Evolutionary conservation across 441 rosid species (phyloP).

Genomic region (Rhodomyrtus psidioides): DNA sequence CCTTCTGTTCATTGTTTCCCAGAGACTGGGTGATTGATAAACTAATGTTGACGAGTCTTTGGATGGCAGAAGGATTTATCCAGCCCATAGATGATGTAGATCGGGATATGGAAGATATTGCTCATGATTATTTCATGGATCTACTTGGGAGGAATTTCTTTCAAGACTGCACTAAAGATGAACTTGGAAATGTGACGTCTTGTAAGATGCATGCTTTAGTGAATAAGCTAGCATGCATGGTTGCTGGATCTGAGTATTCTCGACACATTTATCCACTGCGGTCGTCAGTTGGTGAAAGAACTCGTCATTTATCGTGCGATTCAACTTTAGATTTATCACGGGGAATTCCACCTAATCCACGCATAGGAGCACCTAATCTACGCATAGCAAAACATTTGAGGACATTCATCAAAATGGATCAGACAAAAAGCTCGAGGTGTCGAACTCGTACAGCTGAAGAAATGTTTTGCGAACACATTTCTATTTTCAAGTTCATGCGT

Average conservation of each 20-base stretch:
- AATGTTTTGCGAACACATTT: fast-evolving
- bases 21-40: fast-evolving
- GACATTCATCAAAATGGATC: not conserved
- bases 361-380: fast-evolving
- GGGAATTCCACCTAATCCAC: too few species aligned
- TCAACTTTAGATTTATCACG: fast-evolving
- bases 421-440: fast-evolving
- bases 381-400: fast-evolving
- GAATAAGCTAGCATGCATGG: fast-evolving
- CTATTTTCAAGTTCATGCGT: not conserved
- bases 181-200: not conserved
- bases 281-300: fast-evolving
- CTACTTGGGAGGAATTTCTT: not conserved
- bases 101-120: not conserved
- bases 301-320: fast-evolving
- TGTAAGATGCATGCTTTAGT: not conserved
- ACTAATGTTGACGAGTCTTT: not conserved
- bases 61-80: not conserved
- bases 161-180: not conserved
- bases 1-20: not conserved
- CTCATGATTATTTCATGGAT: not conserved
- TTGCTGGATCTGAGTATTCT: fast-evolving
- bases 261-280: too few species aligned
- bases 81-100: fast-evolving
- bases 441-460: fast-evolving